phyloP scores from a whole-genome alignment of 352 stramenopile genomes.

The Pythium chondricola region DNA sequence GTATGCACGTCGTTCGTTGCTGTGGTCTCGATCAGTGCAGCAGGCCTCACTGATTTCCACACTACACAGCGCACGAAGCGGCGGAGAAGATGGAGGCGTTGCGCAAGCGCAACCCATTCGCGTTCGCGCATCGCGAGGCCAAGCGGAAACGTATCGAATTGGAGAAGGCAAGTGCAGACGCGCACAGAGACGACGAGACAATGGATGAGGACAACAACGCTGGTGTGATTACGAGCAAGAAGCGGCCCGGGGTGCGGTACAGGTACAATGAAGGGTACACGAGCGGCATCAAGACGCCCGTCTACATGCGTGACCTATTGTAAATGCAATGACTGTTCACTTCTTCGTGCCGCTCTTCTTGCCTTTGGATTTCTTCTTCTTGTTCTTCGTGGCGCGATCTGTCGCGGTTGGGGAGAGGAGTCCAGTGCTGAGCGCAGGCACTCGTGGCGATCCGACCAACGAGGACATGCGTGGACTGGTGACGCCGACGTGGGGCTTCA shows the following conservation, averaged over 20 bases:
- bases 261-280: conserved; percentile 91
- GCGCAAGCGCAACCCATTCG: conserved; percentile 71
- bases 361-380: conserved; percentile 37
- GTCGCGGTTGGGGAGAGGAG: not conserved
- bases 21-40: too few relatives aligned
- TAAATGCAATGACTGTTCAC: conserved; percentile 9
- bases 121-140: conserved; percentile 72
- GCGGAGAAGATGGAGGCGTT: conserved; percentile 53
- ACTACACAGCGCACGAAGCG: conserved; percentile 40
- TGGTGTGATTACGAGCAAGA: conserved; percentile 8
- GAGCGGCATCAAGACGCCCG: conserved; percentile 83
- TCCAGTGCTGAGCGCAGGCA: not conserved
- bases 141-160: conserved; percentile 59
- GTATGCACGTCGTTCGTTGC: conserved; percentile 22
- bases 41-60: not conserved
- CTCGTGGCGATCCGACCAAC: not conserved
- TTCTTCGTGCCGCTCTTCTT: conserved; percentile 38
- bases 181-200: not conserved
- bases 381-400: conserved; percentile 9
- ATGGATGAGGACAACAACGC: conserved; percentile 20
- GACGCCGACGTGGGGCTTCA: conserved; percentile 21
- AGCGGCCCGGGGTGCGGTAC: conserved; percentile 61
- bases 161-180: conserved; percentile 18
- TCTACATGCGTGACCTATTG: conserved; percentile 85
- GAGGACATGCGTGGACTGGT: conserved; percentile 15